Evolutionary conservation across 306 rosid species (phyloP), one percentile per base, ranked within the genome.

Genomic region (Rosa rugosa): DNA sequence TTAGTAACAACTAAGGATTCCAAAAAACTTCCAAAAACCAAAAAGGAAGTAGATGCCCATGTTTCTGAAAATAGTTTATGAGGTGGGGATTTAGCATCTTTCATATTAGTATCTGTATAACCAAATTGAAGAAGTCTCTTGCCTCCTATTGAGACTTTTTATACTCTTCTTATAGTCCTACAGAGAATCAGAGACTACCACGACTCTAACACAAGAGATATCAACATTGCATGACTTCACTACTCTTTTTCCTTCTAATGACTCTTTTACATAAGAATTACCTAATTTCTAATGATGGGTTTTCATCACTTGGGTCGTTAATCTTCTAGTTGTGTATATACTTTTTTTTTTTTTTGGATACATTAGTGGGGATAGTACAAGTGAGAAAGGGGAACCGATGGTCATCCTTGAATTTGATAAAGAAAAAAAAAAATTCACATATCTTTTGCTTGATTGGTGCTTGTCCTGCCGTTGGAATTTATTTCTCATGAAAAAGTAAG

Each of bases 391-490:
- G 18, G 59, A 18, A 53, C 54, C 54, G 6, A 53, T 53, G 22
- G 59, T 18, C 9, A 17, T 18, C 22, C 60, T 1, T 20, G 6
- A 59, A 59, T n/a, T 59, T 23, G 36, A 59, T 23, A 22, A 5
- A n/a, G 25, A 57, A n/a, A 10, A 8, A 11, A 11, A 23, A 59
- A 60, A 9, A 9, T 25, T 22, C 13, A 27, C 31, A 59, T 23
- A 59, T 3, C 17, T 85, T 88, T 88, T 78, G 93, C 90, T 91
- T 91, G 93, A 91, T 90, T 89, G 96, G 90, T 86, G 91, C 91
- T 82, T 81, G 41, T 87, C 77, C 20, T 76, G 71, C 82, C 77
- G 76, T 12, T 60, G 3, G 78, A 88, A 69, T 87, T 91, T 86
- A 75, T 87, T 79, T 85, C 81, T 77, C 79, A 69, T 31, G 41